Base-by-base conservation (phyloP, 2,329 filamentous ascomycete species). In the Corinectria fuckeliana region DNA sequence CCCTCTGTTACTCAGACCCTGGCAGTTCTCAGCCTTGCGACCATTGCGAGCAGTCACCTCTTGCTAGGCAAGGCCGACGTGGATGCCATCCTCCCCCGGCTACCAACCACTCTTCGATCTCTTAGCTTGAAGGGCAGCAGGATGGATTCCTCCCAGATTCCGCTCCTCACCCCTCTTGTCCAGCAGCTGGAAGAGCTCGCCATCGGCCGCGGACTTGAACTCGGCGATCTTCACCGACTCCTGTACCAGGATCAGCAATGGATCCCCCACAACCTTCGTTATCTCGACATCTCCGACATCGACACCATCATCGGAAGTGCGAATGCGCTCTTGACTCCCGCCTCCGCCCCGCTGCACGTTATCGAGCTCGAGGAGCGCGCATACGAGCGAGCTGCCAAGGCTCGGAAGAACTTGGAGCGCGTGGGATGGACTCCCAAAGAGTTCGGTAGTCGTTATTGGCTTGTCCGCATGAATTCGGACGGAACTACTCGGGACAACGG, bases 161-260 rank as follows among this genome's bases (percentile, higher is more conserved):
- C 85, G 3, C 77, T 86, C 34, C 80, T 94, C 23, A 78, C 86
- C 3, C 85, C 85, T 5, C 78, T 93, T 48, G 86, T 88, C 30
- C 89, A 90, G 72, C 72, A 69, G n/a, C 78, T 94, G 11, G 91
- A 94, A 73, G 91, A 94, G 75, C 81, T 95, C 18, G 88, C 90
- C 5, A 75, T 94, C 13, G 90, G 90, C 38, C 87, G 88, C 5
- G 84, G 89, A 38, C 77, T 94, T 47, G 83, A 84, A 11, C 80
- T 91, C 42, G 75, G 78, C 51, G 88, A 93, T 63, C 81, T 93
- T 58, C 87, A 89, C 70, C 77, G 80, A 11, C 82, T 89, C n/a
- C 88, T 92, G 65, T 79, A 82, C 32, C 81, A 81, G 4, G 78
- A 82, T 50, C 76, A 81, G 60, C 62, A 73, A 53, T 74, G 71